A percentile compares a stretch with the other conserved stretches of the same genome.
phyloP scores from a whole-genome alignment of 2,329 filamentous ascomycete species.

The Exserohilum rostratum region DNA sequence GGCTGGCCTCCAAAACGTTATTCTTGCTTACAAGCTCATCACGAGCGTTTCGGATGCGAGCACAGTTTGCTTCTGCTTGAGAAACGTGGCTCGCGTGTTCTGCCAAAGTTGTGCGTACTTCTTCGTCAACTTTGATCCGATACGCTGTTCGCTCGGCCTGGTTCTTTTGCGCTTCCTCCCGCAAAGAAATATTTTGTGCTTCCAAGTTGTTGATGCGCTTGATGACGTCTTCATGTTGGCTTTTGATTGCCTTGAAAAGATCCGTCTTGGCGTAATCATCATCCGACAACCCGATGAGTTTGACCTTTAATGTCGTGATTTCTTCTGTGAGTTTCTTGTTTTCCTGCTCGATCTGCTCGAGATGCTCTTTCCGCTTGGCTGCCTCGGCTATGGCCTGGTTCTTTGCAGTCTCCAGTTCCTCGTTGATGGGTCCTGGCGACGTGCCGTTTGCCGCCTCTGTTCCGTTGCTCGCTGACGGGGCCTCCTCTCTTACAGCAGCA shows the following conservation, averaged over 20 bases:
- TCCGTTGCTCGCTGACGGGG: slow-evolving; percentile 57
- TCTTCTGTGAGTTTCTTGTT: slow-evolving; percentile 78
- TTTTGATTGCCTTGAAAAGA: slow-evolving; percentile 89
- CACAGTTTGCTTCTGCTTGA: slow-evolving; percentile 81
- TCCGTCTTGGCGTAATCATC: slow-evolving; percentile 94
- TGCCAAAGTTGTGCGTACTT: slow-evolving; percentile 72
- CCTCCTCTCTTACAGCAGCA: slow-evolving; percentile 41
- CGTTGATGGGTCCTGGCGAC: slow-evolving; percentile 62
- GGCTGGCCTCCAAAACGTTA: slow-evolving; percentile 75
- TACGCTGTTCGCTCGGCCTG: slow-evolving; percentile 85
- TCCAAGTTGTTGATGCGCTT: slow-evolving; percentile 91
- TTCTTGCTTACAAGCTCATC: slow-evolving; percentile 87
- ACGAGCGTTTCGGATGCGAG: slow-evolving; percentile 79
- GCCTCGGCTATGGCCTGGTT: slow-evolving; percentile 78
- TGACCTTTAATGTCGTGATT: slow-evolving; percentile 72
- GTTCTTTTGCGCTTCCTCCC: slow-evolving; percentile 82
- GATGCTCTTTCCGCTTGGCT: slow-evolving; percentile 84
- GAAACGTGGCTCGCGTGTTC: slow-evolving; percentile 85
- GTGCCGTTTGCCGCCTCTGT: slow-evolving; percentile 62
- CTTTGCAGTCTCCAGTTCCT: slow-evolving; percentile 75
- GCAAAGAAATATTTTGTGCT: slow-evolving; percentile 81
- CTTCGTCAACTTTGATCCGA: slow-evolving; percentile 79
- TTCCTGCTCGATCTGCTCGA: slow-evolving; percentile 78
- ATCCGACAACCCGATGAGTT: slow-evolving; percentile 76
- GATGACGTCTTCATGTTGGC: slow-evolving; percentile 89